Percentiles rank a stretch among this genome's conserved stretches.
phyloP scores from a whole-genome alignment of 352 stramenopile species.

The Globisporangium acanthophoron region DNA sequence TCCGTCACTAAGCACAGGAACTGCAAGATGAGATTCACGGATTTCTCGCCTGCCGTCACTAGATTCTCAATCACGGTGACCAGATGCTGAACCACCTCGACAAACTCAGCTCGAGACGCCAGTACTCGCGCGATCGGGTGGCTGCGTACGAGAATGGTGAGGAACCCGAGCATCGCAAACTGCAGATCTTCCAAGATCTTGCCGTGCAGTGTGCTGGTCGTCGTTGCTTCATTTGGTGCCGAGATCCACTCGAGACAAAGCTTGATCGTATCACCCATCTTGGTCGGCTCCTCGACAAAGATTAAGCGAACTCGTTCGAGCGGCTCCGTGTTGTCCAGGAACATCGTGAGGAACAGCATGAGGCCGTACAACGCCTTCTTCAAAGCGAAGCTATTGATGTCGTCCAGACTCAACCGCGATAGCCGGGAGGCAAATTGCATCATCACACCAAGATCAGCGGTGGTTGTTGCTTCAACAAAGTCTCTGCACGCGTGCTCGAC shows the following conservation, averaged over 20 bases:
- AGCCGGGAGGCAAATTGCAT: constrained; percentile 7
- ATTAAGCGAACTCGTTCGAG: neutral
- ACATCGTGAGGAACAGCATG: neutral
- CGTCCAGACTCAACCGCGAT: neutral
- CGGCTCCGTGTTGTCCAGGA: neutral
- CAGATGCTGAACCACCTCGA: neutral
- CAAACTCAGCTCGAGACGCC: neutral
- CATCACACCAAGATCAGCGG: neutral
- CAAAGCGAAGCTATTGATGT: neutral
- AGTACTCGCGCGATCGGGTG: no score
- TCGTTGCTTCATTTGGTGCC: neutral
- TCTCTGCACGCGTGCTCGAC: neutral
- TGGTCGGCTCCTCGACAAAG: neutral
- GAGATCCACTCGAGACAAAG: neutral
- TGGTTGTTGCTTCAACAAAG: neutral
- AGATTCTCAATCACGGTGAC: neutral
- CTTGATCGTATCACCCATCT: neutral
- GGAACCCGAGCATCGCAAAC: no score
- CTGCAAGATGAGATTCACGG: neutral
- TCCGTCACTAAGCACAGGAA: constrained; percentile 6
- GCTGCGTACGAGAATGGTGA: no score
- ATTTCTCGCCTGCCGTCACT: neutral
- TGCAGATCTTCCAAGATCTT: no score
- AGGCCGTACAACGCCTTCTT: neutral
- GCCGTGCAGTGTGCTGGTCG: no score